These are phyloP conservation scores for Theobroma grandiflorum DNA, from an alignment of 441 rosid species.

Conservation along the genomic window DNA sequence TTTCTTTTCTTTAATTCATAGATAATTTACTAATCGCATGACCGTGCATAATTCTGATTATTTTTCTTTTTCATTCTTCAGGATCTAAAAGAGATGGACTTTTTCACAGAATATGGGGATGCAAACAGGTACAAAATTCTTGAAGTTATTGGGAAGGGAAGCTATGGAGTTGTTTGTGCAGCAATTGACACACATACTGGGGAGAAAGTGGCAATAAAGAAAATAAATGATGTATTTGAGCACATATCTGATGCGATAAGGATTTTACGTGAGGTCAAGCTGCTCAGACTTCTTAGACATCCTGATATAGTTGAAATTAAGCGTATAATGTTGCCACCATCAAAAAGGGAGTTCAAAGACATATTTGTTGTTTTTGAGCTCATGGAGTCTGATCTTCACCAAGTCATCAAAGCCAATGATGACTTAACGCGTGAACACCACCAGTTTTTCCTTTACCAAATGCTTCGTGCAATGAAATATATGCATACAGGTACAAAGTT, in stretches of 20 bases:
- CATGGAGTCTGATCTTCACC: conserved; percentile 99
- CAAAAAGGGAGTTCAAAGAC: conserved; percentile 92
- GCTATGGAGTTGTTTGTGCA: conserved; percentile 98
- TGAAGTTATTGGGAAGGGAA: conserved; percentile 96
- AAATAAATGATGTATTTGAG: conserved; percentile 88
- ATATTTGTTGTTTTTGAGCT: conserved; percentile 97
- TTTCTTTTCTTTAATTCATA: background rate
- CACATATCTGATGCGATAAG: conserved; percentile 89
- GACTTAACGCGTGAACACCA: conserved; percentile 94
- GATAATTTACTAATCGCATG: background rate
- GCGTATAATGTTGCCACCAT: conserved; percentile 95
- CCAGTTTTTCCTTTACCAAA: conserved; percentile 96
- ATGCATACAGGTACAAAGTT: conserved; percentile 77
- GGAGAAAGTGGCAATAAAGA: conserved; percentile 92
- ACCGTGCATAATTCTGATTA: background rate
- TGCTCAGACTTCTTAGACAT: conserved; percentile 82
- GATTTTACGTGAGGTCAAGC: conserved; percentile 91
- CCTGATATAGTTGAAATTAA: conserved; percentile 98
- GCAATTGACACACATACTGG: conserved; percentile 93
- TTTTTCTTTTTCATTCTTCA: conserved; percentile 42
- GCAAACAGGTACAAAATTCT: conserved; percentile 84
- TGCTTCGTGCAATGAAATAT: conserved; percentile 90
- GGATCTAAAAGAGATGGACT: conserved; percentile 78
- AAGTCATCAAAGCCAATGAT: conserved; percentile 97
- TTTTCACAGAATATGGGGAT: conserved; percentile 97